These are phyloP conservation scores for Firmiana major DNA, from an alignment of 345 rosid species.

Conservation along the genomic window DNA sequence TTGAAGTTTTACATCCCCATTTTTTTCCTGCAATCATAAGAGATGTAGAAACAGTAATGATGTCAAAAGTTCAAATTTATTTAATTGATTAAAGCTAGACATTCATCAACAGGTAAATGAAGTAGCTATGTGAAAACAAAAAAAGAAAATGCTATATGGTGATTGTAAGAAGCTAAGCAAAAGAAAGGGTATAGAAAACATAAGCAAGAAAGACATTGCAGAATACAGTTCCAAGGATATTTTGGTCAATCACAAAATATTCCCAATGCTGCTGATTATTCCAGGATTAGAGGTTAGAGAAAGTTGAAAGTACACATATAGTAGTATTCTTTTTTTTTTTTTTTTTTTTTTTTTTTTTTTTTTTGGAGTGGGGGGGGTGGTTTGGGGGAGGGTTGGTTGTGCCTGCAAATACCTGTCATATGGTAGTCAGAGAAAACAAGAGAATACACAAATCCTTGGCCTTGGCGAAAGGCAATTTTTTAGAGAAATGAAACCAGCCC, in stretches of 20 bases:
- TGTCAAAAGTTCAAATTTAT: not conserved
- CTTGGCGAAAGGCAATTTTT: not conserved
- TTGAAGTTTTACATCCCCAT: constrained; percentile 72
- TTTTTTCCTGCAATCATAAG: constrained; percentile 64
- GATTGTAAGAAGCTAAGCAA: not conserved
- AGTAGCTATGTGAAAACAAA: not conserved
- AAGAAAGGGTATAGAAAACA: not conserved
- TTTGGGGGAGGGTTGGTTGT: not conserved
- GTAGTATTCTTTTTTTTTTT: not conserved
- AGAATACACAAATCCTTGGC: not conserved
- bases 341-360: not conserved
- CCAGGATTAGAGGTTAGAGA: not conserved
- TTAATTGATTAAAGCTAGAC: constrained; percentile 10
- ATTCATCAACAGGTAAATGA: not conserved
- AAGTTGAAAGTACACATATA: not conserved
- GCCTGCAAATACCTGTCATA: not conserved
- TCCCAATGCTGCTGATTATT: not conserved
- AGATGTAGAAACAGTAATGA: constrained; percentile 13
- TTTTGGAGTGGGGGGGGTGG: not conserved
- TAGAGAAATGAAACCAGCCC: not conserved
- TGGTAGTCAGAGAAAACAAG: not conserved
- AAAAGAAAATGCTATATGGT: not conserved
- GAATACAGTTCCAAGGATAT: not conserved
- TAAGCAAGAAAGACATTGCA: not conserved
- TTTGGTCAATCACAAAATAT: not conserved